Evolutionary conservation across 179 eudicot genomes (phyloP).

Genomic region (Vitellaria paradoxa): DNA sequence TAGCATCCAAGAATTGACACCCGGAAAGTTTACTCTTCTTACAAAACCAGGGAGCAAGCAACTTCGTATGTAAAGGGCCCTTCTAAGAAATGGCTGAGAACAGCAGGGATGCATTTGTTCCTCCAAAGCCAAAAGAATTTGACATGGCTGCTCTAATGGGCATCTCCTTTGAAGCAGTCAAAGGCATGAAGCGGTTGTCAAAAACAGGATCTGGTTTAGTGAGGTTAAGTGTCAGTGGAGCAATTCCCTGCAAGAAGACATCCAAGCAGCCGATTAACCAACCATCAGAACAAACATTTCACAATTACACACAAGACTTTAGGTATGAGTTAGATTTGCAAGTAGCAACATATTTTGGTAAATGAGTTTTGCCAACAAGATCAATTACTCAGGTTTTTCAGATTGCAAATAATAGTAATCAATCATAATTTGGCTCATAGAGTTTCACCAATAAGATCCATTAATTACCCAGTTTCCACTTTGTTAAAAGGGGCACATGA

Average conservation of each 20-base stretch:
- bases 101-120: conserved; percentile 78
- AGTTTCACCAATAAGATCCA: not conserved
- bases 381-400: not conserved
- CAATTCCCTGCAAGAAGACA: conserved; percentile 68
- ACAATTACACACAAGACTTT: not conserved
- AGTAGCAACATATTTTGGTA: not conserved
- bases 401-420: not conserved
- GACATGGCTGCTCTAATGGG: conserved; percentile 66
- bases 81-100: conserved; percentile 36
- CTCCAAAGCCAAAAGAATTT: conserved; percentile 96
- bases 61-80: not conserved
- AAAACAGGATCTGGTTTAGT: conserved; percentile 74
- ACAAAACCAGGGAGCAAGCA: not conserved
- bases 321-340: not conserved
- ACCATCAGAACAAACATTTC: not conserved
- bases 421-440: not conserved
- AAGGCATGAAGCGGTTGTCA: conserved; percentile 59
- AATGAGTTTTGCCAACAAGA: not conserved
- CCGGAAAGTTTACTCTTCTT: not conserved
- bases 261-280: not conserved
- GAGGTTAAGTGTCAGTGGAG: conserved; percentile 85
- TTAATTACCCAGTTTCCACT: not conserved
- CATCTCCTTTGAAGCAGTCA: conserved; percentile 59
- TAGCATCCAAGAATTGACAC: not conserved
- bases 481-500: not conserved